Base-by-base conservation (phyloP, 441 rosid species). In the Brassica hybrid region DNA sequence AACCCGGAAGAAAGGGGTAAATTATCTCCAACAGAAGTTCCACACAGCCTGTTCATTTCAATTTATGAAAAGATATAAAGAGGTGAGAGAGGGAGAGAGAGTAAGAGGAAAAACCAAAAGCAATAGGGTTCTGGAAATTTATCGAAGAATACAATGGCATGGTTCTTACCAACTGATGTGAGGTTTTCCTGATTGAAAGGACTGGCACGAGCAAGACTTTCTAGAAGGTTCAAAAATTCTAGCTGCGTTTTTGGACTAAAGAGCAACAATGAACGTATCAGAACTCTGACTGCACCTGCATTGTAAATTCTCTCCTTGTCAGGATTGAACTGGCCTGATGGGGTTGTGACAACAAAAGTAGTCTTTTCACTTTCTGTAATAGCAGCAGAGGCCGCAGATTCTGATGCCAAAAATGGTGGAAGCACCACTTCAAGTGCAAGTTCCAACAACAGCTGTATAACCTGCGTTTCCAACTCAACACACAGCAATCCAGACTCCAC, bases 101-200 rank as follows among this genome's bases (percentile, higher is more conserved):
- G 84, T 36, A 76, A 66, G 60, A 74, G 71, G 32, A 75, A 69
- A 69, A n/a, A n/a, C n/a, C n/a, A n/a, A n/a, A 68, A 75, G 38
- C 17, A 8, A 69, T 21, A 65, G 18, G 72, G 50, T 57, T 74
- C 73, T 21, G 56, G 54, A 75, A 74, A 71, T 59, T 72, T 25
- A 80, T 30, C 45, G 68, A 73, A 64, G 62, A 79, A 66, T 38
- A 41, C 19, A 65, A 8, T 66, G 71, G 67, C 17, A 71, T 21
- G 14, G 73, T 81, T 79, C 98, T 78, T 86, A 97, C 99, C 99
- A 82, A 90, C 84, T 59, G 99, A 92, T 41, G 97, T 92, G 78
- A 97, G 98, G 78, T 83, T 92, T 90, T 97, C 99, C 88, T 93
- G 93, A 87, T 97, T 97, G 82, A 91, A 94, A 77, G 99, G 84